A percentile compares a stretch with the other conserved stretches of the same genome.
phyloP scores from a whole-genome alignment of 192 early-diverging fungal species.

The Entophlyctis luteolus region DNA sequence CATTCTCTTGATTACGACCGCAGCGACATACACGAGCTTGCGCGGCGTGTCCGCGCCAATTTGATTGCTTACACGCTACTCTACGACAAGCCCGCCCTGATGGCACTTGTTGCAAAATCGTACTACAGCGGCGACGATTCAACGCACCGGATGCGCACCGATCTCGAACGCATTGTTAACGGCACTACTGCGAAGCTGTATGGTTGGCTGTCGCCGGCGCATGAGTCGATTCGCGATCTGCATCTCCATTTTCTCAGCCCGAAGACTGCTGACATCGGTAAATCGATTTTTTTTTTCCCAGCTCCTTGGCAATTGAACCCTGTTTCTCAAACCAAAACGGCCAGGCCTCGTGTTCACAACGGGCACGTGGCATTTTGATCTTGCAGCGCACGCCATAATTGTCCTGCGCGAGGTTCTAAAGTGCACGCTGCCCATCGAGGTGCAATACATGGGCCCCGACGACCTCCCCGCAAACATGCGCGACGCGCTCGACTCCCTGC shows the following conservation, averaged over 20 bases:
- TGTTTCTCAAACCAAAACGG: not conserved
- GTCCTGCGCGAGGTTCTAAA: conserved; percentile 30
- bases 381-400: conserved; percentile 8
- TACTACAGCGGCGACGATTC: not conserved
- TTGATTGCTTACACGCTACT: conserved; percentile 12
- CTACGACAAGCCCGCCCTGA: conserved; percentile 4
- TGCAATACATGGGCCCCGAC: conserved; percentile 45
- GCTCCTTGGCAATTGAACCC: no score
- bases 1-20: conserved; percentile 6
- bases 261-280: no score
- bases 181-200: not conserved
- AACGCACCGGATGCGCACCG: not conserved
- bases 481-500: not conserved
- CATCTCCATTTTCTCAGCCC: no score
- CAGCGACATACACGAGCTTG: not conserved
- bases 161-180: not conserved
- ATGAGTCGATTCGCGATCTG: not conserved
- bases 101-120: not conserved
- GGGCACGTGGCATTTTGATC: conserved; percentile 24
- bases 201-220: conserved; percentile 3
- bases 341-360: conserved; percentile 9
- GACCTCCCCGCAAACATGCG: not conserved
- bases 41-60: conserved; percentile 7
- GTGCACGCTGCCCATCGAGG: conserved; percentile 52
- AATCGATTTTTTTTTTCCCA: no score